Conservation (phyloP, 345 rosid species). For the Eucalyptus pumila region DNA sequence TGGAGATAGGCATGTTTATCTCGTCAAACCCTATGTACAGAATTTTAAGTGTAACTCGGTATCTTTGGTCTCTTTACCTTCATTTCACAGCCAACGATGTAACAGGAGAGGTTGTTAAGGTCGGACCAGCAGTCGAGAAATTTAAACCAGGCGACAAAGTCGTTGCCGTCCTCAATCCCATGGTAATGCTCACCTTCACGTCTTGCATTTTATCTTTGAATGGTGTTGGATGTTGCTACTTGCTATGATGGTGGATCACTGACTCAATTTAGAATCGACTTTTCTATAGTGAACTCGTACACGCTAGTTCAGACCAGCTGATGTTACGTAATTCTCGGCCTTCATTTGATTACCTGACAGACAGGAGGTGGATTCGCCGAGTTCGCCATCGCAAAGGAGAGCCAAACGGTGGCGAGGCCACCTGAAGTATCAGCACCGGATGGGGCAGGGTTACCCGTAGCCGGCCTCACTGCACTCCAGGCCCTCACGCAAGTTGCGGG, state of each 20-base stretch:
- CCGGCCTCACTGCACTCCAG: constrained; percentile 60
- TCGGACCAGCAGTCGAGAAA: constrained; percentile 48
- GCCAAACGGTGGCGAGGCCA: constrained; percentile 38
- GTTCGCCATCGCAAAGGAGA: constrained; percentile 49
- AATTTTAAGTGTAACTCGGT: not conserved
- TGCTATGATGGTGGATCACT: not conserved
- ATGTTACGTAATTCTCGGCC: not conserved
- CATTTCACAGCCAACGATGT: constrained; percentile 48
- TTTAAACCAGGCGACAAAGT: constrained; percentile 76
- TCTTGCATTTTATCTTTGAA: not conserved
- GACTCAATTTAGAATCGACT: not conserved
- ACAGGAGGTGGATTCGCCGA: constrained; percentile 50
- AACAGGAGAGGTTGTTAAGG: constrained; percentile 64
- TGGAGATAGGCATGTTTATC: not conserved
- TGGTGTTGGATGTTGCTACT: not conserved
- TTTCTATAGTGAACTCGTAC: not conserved
- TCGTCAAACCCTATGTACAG: not conserved
- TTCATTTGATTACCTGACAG: constrained; percentile 8
- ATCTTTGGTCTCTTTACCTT: not conserved
- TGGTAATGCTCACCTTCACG: constrained; percentile 15
- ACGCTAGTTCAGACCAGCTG: not conserved
- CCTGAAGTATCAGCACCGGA: constrained; percentile 61
- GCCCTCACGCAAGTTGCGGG: constrained; percentile 49
- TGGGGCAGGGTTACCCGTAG: constrained; percentile 48
- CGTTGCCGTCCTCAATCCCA: constrained; percentile 31